Evolutionary conservation across 345 rosid species (phyloP), one percentile per base, ranked within the genome.

Genomic region (Cochlearia excelsa): DNA sequence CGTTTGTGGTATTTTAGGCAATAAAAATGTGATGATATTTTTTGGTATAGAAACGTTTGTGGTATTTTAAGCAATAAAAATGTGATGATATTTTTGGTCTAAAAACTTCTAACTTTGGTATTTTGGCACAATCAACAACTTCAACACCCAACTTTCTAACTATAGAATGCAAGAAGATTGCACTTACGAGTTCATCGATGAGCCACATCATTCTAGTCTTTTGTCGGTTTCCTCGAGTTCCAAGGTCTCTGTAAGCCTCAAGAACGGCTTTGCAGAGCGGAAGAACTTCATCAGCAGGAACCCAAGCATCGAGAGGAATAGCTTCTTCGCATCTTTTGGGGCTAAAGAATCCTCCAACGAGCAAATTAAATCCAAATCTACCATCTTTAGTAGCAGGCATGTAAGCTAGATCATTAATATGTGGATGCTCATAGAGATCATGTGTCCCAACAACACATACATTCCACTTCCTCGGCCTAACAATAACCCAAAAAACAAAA

Each of bases 181-280:
- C 33, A 62, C 93, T 79, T 74, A 93, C 99, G 47, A 93, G 84
- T 76, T 93, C 95, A 53, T 93, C 97, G 31, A 93, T 86, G 59
- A 93, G 63, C 97, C 99, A 93, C 99, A 88, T 93, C 95, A 93
- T 93, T 74, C 99, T 82, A 0, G 95, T 88, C 71, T 75, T 93
- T 53, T 88, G 99, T 66, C 97, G 74, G 72, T 86, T 93, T 50
- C 97, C 95, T 70, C 99, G 78, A 43, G 5, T 10, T 33, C 99
- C 97, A 63, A 93, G 97, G 84, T 93, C 99, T 70, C 97, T 79
- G 51, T 51, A 92, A 11, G 95, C 84, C 79, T 88, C 94, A 3
- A 88, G 68, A 34, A 88, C 75, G 9, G 98, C 97, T 66, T 75
- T 86, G 75, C 98, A 88, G 10, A 76, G 51, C 1, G 93, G 82